Evolutionary conservation across 192 early-diverging fungal genomes (phyloP).

Genomic region (Jimgerdemannia flammicorona): DNA sequence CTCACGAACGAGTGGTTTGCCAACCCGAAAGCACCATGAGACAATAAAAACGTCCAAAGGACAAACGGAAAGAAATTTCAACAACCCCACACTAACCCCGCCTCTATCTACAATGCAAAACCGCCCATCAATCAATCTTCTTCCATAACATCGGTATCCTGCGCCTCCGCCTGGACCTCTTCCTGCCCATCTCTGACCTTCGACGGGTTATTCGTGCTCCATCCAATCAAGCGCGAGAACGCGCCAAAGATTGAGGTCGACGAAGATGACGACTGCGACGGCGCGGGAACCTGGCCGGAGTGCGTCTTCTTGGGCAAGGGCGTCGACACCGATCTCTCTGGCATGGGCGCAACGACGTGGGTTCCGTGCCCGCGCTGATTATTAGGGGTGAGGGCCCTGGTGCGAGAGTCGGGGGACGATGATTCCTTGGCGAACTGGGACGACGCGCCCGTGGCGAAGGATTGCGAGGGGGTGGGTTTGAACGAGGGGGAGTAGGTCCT

Average conservation of each 20-base stretch:
- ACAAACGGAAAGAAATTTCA: no score
- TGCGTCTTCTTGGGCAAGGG: not conserved
- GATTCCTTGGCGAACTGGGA: not conserved
- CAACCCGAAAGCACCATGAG: no score
- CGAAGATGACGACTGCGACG: not conserved
- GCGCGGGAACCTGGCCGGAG: not conserved
- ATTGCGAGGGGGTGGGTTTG: not conserved
- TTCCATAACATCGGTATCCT: not conserved
- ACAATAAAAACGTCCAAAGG: no score
- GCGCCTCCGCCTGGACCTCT: not conserved
- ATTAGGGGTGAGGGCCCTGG: not conserved
- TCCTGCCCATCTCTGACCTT: not conserved
- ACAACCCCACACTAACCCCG: no score
- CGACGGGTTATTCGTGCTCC: not conserved
- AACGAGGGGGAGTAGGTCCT: not conserved
- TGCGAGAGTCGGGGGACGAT: not conserved
- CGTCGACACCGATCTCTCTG: not conserved
- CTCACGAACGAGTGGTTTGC: no score
- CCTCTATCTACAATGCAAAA: no score
- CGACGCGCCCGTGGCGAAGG: not conserved
- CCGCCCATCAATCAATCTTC: not conserved
- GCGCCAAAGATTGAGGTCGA: not conserved
- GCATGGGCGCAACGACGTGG: not conserved
- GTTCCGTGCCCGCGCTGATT: not conserved
- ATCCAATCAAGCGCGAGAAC: not conserved